Base-by-base conservation (phyloP, 2,329 filamentous ascomycete genomes). In the Arthroderma uncinatum region DNA sequence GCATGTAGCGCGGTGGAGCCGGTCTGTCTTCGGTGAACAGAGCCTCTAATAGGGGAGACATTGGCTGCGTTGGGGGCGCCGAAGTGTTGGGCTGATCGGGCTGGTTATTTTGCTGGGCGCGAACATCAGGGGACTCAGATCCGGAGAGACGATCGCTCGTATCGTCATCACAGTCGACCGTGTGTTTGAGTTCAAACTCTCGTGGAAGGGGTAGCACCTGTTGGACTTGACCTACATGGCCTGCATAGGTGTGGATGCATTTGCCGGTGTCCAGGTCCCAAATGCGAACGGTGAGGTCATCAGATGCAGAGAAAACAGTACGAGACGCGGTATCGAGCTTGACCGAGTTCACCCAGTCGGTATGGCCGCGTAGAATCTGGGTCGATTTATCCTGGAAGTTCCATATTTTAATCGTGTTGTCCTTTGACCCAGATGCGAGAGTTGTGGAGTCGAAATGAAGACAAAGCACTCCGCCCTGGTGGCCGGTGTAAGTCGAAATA, bases 301-400 rank as follows among this genome's bases (percentile, higher is more conserved):
- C 93, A 0, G 90, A 96, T 1, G 90, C 90, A 0, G 92, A 95
- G 66, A 97, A 86, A 2, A 97, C 79, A 0, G 91, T 96, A 12
- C 89, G 84, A 8, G 89, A 94, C 1, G 80, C 74, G 0, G 84
- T 80, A 69, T 98, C 90, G 37, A 98, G 82, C 63, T 86, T 86
- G 33, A 97, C 92, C n/a, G 88, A 85, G 72, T 98, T 98, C 65
- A 98, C 91, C 88, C 92, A 97, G 70, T 97, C 91, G 0, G 79
- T 82, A 69, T 98, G 93, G 7, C 91, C 92, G 23, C 85, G 83
- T 10, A 98, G 78, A 54, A 83, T 80, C 64, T 86, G 95, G 0
- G 85, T 87, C 55, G 87, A 84, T 68, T 89, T 89, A 58, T 87
- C 88, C 65, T 87, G 82, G 66, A 94, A 93, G 70, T 95, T 92